Conservation (phyloP, 306 rosid species). For the Bauhinia variegata region DNA sequence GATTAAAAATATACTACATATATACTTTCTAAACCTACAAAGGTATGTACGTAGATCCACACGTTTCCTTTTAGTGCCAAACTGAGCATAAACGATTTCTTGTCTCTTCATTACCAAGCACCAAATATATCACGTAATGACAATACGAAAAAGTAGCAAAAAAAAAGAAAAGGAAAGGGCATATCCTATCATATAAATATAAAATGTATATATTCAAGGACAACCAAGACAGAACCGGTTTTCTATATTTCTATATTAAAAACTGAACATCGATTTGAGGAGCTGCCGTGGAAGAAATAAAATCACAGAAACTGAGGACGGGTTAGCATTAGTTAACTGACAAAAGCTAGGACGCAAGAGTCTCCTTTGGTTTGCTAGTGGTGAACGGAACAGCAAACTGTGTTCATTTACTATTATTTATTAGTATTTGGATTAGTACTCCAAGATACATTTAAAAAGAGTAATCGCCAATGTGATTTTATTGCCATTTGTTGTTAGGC, state of each 20-base stretch:
- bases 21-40: no score
- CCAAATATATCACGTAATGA: no score
- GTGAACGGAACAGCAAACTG: conserved; percentile 51
- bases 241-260: neutral
- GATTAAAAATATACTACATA: no score
- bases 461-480: neutral
- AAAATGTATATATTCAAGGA: no score
- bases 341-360: conserved; percentile 1
- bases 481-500: neutral
- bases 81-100: no score
- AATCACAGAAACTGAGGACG: conserved; percentile 10
- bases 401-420: no score
- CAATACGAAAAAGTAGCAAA: no score
- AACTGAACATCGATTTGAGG: neutral
- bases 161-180: no score
- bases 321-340: neutral
- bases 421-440: neutral
- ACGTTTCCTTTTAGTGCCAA: no score
- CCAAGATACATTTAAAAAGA: neutral
- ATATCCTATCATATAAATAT: no score
- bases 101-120: no score
- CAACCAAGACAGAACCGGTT: neutral
- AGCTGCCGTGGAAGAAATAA: conserved; percentile 1
- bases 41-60: no score
- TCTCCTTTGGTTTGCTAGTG: conserved; percentile 7